These are phyloP conservation scores for Kingdonia uniflora DNA, from an alignment of 164 flowering plant species.

Conservation along the genomic window DNA sequence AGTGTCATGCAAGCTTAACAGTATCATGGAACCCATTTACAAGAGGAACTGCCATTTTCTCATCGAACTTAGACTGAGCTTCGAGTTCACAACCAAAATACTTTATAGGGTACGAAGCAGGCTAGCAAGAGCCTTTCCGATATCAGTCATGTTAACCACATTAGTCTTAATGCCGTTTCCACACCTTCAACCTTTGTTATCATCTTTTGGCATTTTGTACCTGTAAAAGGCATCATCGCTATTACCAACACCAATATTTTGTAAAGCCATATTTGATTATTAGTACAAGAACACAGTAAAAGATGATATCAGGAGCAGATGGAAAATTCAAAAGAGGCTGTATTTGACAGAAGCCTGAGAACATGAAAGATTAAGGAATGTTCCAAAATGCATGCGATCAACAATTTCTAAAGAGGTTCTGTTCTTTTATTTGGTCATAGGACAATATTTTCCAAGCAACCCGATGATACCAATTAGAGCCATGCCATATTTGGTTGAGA, in stretches of 20 bases:
- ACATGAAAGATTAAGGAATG: slow-evolving; percentile 5
- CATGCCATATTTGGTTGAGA: too few species aligned
- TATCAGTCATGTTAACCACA: slow-evolving; percentile 85
- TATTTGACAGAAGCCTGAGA: slow-evolving; percentile 20
- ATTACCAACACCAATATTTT: slow-evolving; percentile 87
- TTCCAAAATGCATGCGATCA: slow-evolving; percentile 38
- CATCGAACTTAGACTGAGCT: slow-evolving; percentile 91
- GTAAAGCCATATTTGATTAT: slow-evolving; percentile 56
- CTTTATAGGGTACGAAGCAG: slow-evolving; percentile 82
- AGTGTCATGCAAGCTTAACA: slow-evolving; percentile 72
- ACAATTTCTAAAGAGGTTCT: slow-evolving; percentile 11
- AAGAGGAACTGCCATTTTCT: slow-evolving; percentile 67
- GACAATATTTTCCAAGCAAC: slow-evolving; percentile 64
- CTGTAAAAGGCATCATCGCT: slow-evolving; percentile 95
- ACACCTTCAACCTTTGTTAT: slow-evolving; percentile 83
- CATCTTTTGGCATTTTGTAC: slow-evolving; percentile 92
- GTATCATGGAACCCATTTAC: slow-evolving; percentile 90
- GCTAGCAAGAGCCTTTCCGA: slow-evolving; percentile 87
- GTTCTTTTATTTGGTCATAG: slow-evolving; percentile 41
- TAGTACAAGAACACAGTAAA: slow-evolving; percentile 9
- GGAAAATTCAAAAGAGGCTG: slow-evolving; percentile 18
- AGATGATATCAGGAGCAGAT: slow-evolving; percentile 3
- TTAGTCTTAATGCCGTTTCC: slow-evolving; percentile 96
- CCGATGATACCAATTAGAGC: too few species aligned
- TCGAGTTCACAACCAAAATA: slow-evolving; percentile 92